A percentile compares a stretch with the other conserved stretches of the same genome.
phyloP scores from a whole-genome alignment of 306 rosid species.

The Potentilla sterilis region DNA sequence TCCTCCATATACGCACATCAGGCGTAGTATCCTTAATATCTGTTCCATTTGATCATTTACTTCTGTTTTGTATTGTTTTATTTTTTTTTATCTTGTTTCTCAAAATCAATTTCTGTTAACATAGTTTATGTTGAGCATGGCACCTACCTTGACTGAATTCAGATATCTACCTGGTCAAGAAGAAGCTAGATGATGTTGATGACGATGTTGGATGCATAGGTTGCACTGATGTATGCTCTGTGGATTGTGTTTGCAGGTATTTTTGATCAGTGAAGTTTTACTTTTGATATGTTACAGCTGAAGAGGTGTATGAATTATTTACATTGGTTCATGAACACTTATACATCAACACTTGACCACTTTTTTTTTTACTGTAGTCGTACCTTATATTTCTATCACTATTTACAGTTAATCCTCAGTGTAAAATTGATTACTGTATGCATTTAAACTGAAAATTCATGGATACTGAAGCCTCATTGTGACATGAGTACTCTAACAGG shows the following conservation, averaged over 20 bases:
- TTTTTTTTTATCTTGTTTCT: neutral
- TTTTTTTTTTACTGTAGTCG: neutral
- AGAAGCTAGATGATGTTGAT: constrained; percentile 66
- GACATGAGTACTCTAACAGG: constrained; percentile 38
- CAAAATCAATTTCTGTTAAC: neutral
- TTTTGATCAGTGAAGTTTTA: neutral
- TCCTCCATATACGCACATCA: constrained; percentile 71
- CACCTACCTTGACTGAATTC: constrained; percentile 45
- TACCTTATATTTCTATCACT: neutral
- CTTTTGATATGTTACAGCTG: neutral
- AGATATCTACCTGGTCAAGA: constrained; percentile 84
- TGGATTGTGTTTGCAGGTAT: constrained; percentile 90
- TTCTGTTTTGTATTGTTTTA: neutral
- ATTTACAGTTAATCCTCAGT: neutral
- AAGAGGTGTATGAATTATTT: neutral
- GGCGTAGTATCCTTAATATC: constrained; percentile 73
- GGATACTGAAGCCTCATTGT: neutral
- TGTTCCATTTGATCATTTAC: constrained; percentile 23
- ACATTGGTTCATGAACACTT: neutral
- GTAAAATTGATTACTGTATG: neutral
- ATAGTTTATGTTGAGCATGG: constrained; percentile 11
- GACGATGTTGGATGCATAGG: constrained; percentile 78
- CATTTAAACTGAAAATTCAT: neutral
- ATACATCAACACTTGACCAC: neutral
- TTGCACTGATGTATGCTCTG: constrained; percentile 61